Evolutionary conservation across 208 protist genomes (phyloP).

Genomic region (Trypanosoma melophagium): DNA sequence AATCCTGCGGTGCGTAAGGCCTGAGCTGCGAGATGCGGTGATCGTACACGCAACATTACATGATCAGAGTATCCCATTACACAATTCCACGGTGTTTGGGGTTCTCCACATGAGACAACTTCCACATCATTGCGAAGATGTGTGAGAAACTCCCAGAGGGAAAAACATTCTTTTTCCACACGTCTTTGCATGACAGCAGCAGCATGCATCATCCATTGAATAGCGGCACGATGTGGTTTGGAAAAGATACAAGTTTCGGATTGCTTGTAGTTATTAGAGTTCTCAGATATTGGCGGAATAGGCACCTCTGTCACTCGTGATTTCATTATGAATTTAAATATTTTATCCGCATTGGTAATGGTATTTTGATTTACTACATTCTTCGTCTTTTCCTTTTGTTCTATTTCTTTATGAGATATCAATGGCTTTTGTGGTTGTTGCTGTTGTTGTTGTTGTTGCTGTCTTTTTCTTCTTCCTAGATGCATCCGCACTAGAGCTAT

Average conservation of each 20-base stretch:
- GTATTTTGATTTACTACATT: neutral
- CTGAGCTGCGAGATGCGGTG: slow-evolving; percentile 16
- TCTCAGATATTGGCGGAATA: too few relatives aligned
- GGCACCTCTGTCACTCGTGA: neutral
- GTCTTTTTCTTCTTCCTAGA: too few relatives aligned
- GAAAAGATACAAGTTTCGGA: slow-evolving; percentile 2
- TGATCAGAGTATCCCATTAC: slow-evolving; percentile 21
- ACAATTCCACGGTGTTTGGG: slow-evolving; percentile 25
- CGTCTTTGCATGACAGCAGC: neutral
- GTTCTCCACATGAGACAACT: slow-evolving; percentile 39
- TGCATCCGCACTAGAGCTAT: too few relatives aligned
- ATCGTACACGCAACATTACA: slow-evolving; percentile 32
- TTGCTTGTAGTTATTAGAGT: too few relatives aligned
- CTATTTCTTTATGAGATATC: neutral
- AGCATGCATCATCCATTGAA: slow-evolving; percentile 10
- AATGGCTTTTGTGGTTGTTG: neutral
- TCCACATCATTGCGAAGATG: slow-evolving; percentile 29
- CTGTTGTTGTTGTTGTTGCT: neutral
- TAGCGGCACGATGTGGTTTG: slow-evolving; percentile 6
- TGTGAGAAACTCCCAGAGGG: slow-evolving; percentile 38
- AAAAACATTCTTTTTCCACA: slow-evolving; percentile 26
- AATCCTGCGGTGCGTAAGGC: slow-evolving; percentile 26
- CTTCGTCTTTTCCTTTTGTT: neutral
- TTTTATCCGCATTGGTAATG: neutral
- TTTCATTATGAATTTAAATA: slow-evolving; percentile 16